Evolutionary conservation across 2,329 filamentous ascomycete species (phyloP).

Genomic region (Nakataea oryzae): DNA sequence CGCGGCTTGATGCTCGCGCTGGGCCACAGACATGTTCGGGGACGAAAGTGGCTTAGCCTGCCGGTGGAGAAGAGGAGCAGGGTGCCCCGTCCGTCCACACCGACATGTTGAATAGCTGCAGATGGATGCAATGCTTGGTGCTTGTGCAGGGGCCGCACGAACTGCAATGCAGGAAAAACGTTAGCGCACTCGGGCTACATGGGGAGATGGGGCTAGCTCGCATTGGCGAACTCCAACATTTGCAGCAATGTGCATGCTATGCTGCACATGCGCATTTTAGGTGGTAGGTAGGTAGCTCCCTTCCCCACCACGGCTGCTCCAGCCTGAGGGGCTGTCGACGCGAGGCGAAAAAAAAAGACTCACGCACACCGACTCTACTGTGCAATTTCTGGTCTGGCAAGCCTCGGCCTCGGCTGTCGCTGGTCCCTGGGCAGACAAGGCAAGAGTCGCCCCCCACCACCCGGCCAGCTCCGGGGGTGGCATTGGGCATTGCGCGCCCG

Average conservation of each 20-base stretch:
- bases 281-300: background rate
- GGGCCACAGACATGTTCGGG: background rate
- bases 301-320: background rate
- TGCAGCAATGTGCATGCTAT: background rate
- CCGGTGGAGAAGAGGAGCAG: background rate
- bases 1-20: background rate
- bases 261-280: background rate
- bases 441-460: too few relatives aligned
- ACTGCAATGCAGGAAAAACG: too few relatives aligned
- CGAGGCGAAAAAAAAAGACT: background rate
- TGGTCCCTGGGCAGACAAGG: background rate
- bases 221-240: background rate
- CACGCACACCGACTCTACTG: background rate
- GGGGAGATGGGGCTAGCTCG: background rate
- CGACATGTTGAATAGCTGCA: background rate
- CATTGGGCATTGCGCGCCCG: background rate
- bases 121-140: background rate
- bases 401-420: too few relatives aligned
- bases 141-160: background rate
- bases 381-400: too few relatives aligned
- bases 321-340: background rate
- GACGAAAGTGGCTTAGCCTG: background rate
- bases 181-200: background rate
- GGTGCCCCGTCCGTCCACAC: background rate
- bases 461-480: background rate